These are phyloP conservation scores for Hypsizygus marmoreus DNA, from an alignment of 768 basidiomycete genomes.

Conservation along the genomic window DNA sequence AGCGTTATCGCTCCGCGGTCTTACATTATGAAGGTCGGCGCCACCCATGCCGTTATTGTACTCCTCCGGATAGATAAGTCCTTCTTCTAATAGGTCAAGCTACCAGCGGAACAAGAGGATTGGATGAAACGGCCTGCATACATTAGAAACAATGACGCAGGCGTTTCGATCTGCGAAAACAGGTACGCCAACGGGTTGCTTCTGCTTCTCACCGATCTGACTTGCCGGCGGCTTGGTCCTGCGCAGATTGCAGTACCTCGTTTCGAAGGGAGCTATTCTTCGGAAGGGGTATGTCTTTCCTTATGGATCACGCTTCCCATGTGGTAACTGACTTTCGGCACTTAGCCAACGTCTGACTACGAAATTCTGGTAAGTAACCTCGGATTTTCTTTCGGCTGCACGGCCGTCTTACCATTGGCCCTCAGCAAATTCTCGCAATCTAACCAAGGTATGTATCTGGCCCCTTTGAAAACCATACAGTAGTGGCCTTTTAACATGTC, in stretches of 20 bases:
- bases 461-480: not conserved
- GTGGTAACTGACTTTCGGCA: constrained; percentile 17
- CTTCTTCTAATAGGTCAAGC: constrained; percentile 61
- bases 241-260: constrained; percentile 81
- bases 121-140: constrained; percentile 85
- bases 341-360: constrained; percentile 77
- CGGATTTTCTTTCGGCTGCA: constrained; percentile 1
- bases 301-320: constrained; percentile 19
- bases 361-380: constrained; percentile 70
- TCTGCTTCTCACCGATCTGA: constrained; percentile 18
- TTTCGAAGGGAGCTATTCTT: constrained; percentile 84
- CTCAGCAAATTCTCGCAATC: constrained; percentile 77
- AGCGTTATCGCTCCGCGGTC: constrained; percentile 80
- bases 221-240: constrained; percentile 28
- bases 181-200: constrained; percentile 45
- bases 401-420: not conserved
- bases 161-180: constrained; percentile 81
- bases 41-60: not conserved
- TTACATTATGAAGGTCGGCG: constrained; percentile 80
- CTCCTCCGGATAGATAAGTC: not conserved
- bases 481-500: constrained; percentile 7
- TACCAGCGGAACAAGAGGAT: constrained; percentile 86
- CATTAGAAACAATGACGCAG: constrained; percentile 76
- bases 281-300: constrained; percentile 69
- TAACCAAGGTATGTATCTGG: constrained; percentile 40